phyloP scores from a whole-genome alignment of 441 rosid species.

The Corymbia citriodora region DNA sequence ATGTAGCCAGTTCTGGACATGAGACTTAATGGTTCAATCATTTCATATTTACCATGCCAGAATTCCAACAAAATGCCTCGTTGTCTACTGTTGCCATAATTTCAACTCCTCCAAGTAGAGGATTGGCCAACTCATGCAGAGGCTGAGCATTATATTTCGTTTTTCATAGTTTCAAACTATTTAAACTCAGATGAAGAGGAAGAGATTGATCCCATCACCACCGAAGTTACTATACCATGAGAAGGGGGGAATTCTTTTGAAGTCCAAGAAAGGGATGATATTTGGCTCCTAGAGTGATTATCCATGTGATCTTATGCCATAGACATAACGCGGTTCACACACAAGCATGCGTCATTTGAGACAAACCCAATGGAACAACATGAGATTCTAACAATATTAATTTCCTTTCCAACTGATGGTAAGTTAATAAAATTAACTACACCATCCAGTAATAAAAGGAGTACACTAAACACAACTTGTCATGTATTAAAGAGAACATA shows the following conservation, averaged over 20 bases:
- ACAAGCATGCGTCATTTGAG: neutral
- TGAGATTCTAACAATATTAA: neutral
- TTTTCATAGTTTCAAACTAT: neutral
- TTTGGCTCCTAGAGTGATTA: neutral
- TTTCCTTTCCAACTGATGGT: neutral
- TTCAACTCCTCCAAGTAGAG: neutral
- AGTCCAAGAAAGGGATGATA: neutral
- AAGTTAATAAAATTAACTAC: neutral
- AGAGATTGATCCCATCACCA: neutral
- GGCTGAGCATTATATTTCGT: neutral
- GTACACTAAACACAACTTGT: neutral
- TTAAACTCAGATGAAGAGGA: neutral
- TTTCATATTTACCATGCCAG: neutral
- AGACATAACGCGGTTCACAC: neutral
- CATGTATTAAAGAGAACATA: no score
- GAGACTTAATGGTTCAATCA: neutral
- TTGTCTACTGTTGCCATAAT: neutral
- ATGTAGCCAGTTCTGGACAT: neutral
- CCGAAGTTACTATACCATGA: accelerated
- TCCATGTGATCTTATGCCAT: neutral
- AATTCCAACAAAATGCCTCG: neutral
- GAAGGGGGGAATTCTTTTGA: neutral
- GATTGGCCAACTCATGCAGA: neutral
- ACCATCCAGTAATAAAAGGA: neutral
- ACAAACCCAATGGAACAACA: neutral